phyloP scores from a whole-genome alignment of 2,329 filamentous ascomycete species.

The Claviceps capensis region DNA sequence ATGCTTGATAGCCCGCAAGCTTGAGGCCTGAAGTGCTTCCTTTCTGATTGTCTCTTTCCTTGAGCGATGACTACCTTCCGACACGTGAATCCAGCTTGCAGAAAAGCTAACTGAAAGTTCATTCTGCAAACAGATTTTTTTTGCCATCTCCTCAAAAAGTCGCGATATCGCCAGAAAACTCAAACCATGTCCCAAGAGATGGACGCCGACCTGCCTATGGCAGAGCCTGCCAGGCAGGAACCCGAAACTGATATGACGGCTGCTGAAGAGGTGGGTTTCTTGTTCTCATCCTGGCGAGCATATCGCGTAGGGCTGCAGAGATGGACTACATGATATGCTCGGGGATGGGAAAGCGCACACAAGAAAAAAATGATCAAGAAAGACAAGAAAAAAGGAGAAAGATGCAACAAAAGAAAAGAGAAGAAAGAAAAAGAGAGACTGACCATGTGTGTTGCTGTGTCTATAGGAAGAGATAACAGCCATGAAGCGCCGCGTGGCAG shows the following conservation, averaged over 20 bases:
- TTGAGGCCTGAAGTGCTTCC: not conserved
- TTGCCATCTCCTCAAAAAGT: not conserved
- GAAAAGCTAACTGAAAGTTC: not conserved
- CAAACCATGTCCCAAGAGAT: constrained; percentile 5
- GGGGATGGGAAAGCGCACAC: not conserved
- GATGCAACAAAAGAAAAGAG: not conserved
- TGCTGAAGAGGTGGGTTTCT: constrained; percentile 9
- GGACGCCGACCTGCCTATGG: constrained; percentile 4
- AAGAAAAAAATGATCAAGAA: not conserved
- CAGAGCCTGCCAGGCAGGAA: constrained; percentile 3
- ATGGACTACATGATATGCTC: not conserved
- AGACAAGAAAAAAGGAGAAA: not conserved
- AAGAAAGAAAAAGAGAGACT: constrained; percentile 12
- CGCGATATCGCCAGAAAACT: not conserved
- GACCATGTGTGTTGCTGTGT: constrained; percentile 13
- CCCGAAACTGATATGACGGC: constrained; percentile 7
- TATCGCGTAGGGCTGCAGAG: not conserved
- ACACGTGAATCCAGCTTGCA: not conserved
- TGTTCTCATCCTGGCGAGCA: constrained; percentile 1
- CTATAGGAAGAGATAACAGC: constrained; percentile 64
- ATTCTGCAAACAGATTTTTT: not conserved
- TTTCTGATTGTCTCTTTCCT: not conserved
- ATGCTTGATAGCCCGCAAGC: not conserved
- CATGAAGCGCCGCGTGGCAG: constrained; percentile 75
- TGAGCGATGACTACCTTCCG: not conserved